Evolutionary conservation across 306 rosid genomes (phyloP).

Genomic region (Pachyrhizus erosus): DNA sequence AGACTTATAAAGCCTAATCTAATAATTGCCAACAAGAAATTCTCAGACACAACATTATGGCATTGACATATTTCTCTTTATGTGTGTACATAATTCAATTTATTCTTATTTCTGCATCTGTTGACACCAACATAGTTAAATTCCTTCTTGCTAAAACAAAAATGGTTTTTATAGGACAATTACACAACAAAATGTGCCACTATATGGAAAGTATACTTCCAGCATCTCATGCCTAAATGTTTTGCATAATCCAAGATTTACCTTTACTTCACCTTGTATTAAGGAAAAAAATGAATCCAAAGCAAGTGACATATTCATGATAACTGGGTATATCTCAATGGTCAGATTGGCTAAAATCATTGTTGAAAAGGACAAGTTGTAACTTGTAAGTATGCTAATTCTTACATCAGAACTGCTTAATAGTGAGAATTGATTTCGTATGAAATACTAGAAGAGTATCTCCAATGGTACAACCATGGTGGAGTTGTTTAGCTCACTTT

Average conservation of each 20-base stretch:
- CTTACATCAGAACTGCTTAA: neutral
- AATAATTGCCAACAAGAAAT: neutral
- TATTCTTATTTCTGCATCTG: neutral
- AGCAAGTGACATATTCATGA: conserved; percentile 26
- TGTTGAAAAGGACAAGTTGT: conserved; percentile 10
- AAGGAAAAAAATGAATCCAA: neutral
- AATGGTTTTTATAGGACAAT: conserved; percentile 6
- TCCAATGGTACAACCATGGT: too few species aligned
- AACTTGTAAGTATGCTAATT: conserved; percentile 20
- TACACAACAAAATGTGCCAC: neutral
- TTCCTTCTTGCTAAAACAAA: neutral
- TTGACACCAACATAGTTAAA: neutral
- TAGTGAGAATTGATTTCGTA: neutral
- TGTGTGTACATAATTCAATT: neutral
- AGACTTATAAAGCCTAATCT: conserved; percentile 9
- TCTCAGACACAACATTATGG: neutral
- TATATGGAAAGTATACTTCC: neutral
- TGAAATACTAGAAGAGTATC: neutral
- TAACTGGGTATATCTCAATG: conserved; percentile 11
- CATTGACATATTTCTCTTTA: neutral
- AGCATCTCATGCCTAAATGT: neutral
- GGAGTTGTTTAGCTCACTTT: too few species aligned
- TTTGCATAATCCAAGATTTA: neutral
- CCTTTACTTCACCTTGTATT: neutral
- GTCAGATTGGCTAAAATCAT: conserved; percentile 16